Conservation (phyloP, 2,329 filamentous ascomycete species). For the Pseudohalonectria lignicola region DNA sequence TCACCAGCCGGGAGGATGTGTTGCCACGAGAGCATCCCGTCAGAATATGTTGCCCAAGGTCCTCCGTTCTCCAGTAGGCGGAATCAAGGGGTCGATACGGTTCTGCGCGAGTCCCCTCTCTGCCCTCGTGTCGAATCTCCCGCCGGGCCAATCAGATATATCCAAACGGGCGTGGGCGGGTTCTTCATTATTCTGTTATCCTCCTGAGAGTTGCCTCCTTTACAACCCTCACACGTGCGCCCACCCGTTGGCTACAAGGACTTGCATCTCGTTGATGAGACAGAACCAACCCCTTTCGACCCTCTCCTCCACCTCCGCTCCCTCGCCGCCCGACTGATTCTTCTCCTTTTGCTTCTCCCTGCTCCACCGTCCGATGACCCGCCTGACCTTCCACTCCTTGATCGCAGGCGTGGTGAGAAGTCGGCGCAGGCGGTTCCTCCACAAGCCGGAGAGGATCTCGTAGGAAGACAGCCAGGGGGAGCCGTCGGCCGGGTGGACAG, state of each 20-base stretch:
- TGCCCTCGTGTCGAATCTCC: too few relatives aligned
- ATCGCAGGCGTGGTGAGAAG: constrained; percentile 21
- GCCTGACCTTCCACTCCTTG: constrained; percentile 24
- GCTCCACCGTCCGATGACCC: constrained; percentile 29
- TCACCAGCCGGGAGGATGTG: too few relatives aligned
- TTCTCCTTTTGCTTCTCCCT: constrained; percentile 2
- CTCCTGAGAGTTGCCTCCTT: too few relatives aligned
- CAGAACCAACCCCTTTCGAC: constrained; percentile 35
- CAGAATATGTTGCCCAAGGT: too few relatives aligned
- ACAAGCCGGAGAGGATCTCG: constrained; percentile 41
- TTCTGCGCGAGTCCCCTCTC: too few relatives aligned
- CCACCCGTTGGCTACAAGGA: constrained; percentile 47
- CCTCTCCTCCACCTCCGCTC: constrained; percentile 6
- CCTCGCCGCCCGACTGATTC: too few relatives aligned
- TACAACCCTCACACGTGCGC: constrained; percentile 38
- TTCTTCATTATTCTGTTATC: too few relatives aligned
- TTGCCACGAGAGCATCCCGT: too few relatives aligned
- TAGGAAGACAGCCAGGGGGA: constrained; percentile 29
- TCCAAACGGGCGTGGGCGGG: too few relatives aligned
- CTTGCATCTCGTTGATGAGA: constrained; percentile 49
- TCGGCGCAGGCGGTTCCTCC: constrained; percentile 45
- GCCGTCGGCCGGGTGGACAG: constrained; percentile 24
- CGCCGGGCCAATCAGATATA: too few relatives aligned
- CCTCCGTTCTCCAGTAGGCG: too few relatives aligned
- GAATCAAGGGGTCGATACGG: too few relatives aligned